Conservation (phyloP, 176 grass and related monocot species). For the Hordeum marinum region DNA sequence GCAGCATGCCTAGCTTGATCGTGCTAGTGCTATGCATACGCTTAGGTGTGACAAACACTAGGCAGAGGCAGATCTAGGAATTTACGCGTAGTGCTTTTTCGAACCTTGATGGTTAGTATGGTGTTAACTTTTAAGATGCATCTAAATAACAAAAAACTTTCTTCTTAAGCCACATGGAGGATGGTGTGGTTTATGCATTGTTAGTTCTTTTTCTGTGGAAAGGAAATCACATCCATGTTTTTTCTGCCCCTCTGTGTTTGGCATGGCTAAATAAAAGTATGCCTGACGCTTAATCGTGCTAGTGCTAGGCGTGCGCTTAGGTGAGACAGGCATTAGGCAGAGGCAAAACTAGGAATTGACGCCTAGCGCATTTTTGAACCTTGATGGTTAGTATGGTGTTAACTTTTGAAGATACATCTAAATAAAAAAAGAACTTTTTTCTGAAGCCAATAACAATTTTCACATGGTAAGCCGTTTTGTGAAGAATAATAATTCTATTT, state of each 20-base stretch:
- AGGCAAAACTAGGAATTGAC: background rate
- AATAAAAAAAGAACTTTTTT: background rate
- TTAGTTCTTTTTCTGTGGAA: background rate
- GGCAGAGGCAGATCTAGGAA: background rate
- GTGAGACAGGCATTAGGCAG: background rate
- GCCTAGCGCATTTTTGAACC: background rate
- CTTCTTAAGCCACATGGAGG: background rate
- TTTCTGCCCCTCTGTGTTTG: background rate
- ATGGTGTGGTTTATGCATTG: background rate
- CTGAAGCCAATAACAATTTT: constrained; percentile 1
- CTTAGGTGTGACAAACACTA: background rate
- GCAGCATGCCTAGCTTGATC: background rate
- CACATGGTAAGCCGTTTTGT: background rate
- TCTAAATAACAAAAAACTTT: background rate
- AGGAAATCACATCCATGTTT: background rate
- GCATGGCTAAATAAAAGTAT: background rate
- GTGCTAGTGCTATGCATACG: background rate
- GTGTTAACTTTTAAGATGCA: background rate
- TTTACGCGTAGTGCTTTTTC: background rate
- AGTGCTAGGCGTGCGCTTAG: background rate
- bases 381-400: background rate
- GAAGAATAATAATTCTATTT: background rate
- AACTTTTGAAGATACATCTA: background rate
- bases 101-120: background rate
- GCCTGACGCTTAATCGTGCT: background rate